Percentiles rank a stretch among this genome's conserved stretches.
These are phyloP conservation scores for Fragilaria radians DNA, from an alignment of 108 stramenopile species.

Conservation along the genomic window DNA sequence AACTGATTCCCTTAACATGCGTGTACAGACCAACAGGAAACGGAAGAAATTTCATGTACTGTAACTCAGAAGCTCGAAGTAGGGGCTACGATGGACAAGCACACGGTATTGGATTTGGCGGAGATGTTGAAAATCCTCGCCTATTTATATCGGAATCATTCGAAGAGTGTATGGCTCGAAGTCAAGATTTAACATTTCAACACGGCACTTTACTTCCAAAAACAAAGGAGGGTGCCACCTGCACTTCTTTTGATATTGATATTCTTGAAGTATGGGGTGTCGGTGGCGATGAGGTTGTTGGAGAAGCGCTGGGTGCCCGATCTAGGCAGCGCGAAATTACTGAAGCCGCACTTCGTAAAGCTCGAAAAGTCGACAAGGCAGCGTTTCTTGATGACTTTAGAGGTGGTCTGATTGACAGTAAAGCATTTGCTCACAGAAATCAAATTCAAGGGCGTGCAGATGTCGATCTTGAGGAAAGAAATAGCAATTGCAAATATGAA, in stretches of 20 bases:
- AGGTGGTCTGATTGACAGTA: constrained; percentile 41
- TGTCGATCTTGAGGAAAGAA: constrained; percentile 18
- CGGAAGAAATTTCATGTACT: constrained; percentile 47
- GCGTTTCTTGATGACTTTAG: constrained; percentile 49
- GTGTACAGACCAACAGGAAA: constrained; percentile 36
- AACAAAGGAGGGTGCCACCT: constrained; percentile 5
- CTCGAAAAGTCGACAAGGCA: constrained; percentile 48
- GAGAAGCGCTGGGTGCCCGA: constrained; percentile 29
- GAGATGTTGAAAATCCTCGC: constrained; percentile 28
- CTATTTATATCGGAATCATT: constrained; percentile 46
- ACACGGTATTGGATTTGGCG: constrained; percentile 61
- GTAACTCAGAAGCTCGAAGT: constrained; percentile 38
- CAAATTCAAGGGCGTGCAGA: constrained; percentile 37
- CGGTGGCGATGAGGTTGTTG: constrained; percentile 32
- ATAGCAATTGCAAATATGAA: constrained; percentile 5
- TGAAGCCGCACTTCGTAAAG: constrained; percentile 27
- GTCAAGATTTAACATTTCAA: constrained; percentile 40
- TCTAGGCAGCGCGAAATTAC: constrained; percentile 26
- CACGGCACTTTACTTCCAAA: constrained; percentile 27
- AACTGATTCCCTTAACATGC: constrained; percentile 19
- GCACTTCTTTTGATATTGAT: constrained; percentile 25
- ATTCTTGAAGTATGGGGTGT: constrained; percentile 50
- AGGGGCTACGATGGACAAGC: constrained; percentile 71
- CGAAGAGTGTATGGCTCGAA: constrained; percentile 28
- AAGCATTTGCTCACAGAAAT: constrained; percentile 37